These are phyloP conservation scores for Cercospora sp. DNA, from an alignment of 2,329 filamentous ascomycete species.

Conservation along the genomic window DNA sequence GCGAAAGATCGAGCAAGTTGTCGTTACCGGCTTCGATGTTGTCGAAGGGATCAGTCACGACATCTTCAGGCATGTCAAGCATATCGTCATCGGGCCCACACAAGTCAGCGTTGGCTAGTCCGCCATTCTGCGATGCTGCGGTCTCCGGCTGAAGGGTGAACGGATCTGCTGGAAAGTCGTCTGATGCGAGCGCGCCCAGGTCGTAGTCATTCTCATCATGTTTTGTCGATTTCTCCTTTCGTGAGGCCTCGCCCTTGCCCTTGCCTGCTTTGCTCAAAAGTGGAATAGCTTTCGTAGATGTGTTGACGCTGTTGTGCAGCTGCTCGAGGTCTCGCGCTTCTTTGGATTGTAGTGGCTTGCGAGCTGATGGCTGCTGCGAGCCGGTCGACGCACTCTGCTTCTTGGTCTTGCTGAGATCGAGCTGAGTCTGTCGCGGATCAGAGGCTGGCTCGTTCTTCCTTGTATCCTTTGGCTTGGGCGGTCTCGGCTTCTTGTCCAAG, in stretches of 20 bases:
- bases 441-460: constrained; percentile 32
- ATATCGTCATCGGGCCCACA: constrained; percentile 24
- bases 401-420: constrained; percentile 30
- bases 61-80: constrained; percentile 23
- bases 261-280: constrained; percentile 1
- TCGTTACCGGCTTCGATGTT: background rate
- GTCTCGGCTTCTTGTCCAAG: constrained; percentile 62
- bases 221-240: background rate
- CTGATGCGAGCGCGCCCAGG: constrained; percentile 15
- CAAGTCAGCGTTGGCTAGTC: background rate
- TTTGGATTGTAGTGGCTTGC: constrained; percentile 15
- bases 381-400: constrained; percentile 5
- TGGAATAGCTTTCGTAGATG: constrained; percentile 26
- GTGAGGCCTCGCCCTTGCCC: background rate
- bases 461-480: constrained; percentile 43
- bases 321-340: constrained; percentile 27
- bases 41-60: background rate
- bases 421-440: constrained; percentile 36
- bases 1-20: background rate
- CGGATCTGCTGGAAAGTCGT: constrained; percentile 19
- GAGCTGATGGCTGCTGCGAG: background rate
- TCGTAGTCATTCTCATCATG: constrained; percentile 29
- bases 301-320: constrained; percentile 33
- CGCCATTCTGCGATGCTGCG: background rate
- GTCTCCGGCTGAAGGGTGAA: constrained; percentile 3